Conservation (phyloP, 1,284 basidiomycete genomes). For the Heterobasidion annosum region DNA sequence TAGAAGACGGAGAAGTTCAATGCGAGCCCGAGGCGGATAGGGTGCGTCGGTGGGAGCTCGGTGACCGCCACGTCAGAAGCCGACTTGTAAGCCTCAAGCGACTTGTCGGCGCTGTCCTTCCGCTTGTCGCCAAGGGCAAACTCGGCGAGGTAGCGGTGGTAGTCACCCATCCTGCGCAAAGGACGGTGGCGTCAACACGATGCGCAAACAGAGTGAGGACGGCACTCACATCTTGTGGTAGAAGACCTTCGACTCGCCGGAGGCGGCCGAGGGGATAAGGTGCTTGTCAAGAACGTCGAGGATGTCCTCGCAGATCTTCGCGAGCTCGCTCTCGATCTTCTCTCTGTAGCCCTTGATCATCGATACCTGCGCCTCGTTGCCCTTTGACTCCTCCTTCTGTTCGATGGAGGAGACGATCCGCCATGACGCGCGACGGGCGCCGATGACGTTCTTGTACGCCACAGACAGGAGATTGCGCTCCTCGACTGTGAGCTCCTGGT, state of each 20-base stretch:
- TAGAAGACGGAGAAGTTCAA: conserved; percentile 99
- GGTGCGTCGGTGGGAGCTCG: conserved; percentile 97
- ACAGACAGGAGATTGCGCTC: conserved; percentile 98
- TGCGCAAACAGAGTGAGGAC: background rate
- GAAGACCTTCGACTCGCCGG: conserved; percentile 99
- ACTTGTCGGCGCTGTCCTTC: conserved; percentile 98
- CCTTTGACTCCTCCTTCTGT: conserved; percentile 99
- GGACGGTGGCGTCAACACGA: background rate
- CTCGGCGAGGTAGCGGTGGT: conserved; percentile 99
- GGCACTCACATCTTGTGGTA: conserved; percentile 97
- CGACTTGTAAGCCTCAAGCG: conserved; percentile 98
- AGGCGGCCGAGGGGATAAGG: conserved; percentile 96
- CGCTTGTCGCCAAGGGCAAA: conserved; percentile 99
- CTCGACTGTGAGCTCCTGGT: conserved; percentile 98
- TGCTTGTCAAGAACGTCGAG: conserved; percentile 98
- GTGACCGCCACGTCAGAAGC: conserved; percentile 97
- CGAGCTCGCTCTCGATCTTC: conserved; percentile 97
- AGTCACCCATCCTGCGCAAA: conserved; percentile 91
- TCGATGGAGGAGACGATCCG: conserved; percentile 99
- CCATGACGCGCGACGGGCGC: conserved; percentile 98
- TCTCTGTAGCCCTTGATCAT: conserved; percentile 99
- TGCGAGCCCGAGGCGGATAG: conserved; percentile 97
- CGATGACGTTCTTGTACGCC: conserved; percentile 99
- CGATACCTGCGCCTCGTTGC: conserved; percentile 93
- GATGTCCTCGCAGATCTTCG: conserved; percentile 99